phyloP scores from a whole-genome alignment of 345 rosid genomes.

The Pugionium cornutum region DNA sequence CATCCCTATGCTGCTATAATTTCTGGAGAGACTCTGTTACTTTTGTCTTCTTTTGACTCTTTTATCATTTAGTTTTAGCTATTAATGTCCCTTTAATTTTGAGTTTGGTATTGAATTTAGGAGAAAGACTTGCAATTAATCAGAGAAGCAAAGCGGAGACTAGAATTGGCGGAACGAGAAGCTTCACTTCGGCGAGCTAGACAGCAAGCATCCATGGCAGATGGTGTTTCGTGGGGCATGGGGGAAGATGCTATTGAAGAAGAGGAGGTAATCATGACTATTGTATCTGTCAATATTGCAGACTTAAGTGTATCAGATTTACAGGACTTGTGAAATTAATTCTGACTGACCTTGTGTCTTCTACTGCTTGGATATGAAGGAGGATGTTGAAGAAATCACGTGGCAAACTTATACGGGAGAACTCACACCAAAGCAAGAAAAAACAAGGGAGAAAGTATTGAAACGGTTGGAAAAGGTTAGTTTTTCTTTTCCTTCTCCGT shows the following conservation, averaged over 20 bases:
- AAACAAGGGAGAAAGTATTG: constrained; percentile 79
- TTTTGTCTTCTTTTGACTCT: not conserved
- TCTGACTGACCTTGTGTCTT: constrained; percentile 11
- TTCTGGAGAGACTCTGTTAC: constrained; percentile 1
- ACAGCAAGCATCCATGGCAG: constrained; percentile 71
- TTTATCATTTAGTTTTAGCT: constrained; percentile 16
- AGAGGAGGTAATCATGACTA: constrained; percentile 56
- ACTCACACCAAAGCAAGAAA: constrained; percentile 96
- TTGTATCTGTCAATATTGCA: not conserved
- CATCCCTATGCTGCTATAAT: not conserved
- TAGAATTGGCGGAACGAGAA: constrained; percentile 67
- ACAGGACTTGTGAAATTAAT: not conserved
- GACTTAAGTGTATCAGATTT: not conserved
- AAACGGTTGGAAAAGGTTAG: constrained; percentile 82
- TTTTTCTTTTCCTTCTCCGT: not conserved
- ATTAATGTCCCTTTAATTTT: not conserved
- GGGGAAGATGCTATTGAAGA: constrained; percentile 98
- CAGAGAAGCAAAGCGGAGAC: constrained; percentile 60
- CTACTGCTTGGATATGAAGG: constrained; percentile 47
- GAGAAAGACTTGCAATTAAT: constrained; percentile 62
- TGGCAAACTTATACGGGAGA: constrained; percentile 96
- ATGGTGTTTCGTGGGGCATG: constrained; percentile 99
- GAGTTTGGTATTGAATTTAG: constrained; percentile 42
- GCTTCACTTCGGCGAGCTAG: constrained; percentile 88
- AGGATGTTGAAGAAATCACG: constrained; percentile 80